phyloP scores from a whole-genome alignment of 139 green algal species.

The Medakamo hakoo region DNA sequence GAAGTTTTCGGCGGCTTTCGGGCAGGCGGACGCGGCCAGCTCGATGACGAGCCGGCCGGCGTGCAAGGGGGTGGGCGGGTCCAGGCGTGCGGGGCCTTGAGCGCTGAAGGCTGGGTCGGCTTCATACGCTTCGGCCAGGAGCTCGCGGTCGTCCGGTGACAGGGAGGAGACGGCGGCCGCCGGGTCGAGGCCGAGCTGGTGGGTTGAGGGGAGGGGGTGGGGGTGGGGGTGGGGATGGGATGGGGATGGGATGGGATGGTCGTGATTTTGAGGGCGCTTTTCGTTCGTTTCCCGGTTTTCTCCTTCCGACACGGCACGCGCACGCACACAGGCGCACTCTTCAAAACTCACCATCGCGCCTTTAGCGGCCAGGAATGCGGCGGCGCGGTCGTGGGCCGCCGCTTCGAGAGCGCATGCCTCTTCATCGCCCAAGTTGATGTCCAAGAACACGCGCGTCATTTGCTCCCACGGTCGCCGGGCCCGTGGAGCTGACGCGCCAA shows the following conservation, averaged over 20 bases:
- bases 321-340: too few relatives aligned
- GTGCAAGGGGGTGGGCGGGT: conserved; percentile 5
- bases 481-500: too few relatives aligned
- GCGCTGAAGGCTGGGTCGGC: conserved; percentile 25
- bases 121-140: conserved; percentile 30
- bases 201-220: too few relatives aligned
- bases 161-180: conserved; percentile 10
- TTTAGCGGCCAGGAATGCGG: conserved; percentile 10
- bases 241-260: too few relatives aligned
- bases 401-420: conserved; percentile 7
- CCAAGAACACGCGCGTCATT: conserved; percentile 17
- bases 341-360: too few relatives aligned
- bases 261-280: not conserved
- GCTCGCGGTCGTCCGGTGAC: conserved; percentile 20
- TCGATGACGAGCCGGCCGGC: conserved; percentile 24
- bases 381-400: conserved; percentile 16
- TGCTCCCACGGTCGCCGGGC: too few relatives aligned
- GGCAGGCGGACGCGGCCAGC: conserved; percentile 17
- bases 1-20: conserved; percentile 58
- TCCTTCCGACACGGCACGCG: too few relatives aligned
- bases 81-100: conserved; percentile 4
- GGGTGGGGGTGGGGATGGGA: too few relatives aligned
- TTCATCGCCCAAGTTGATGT: conserved; percentile 43
- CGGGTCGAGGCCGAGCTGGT: not conserved
- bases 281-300: too few relatives aligned